A percentile compares a stretch with the other conserved stretches of the same genome.
Evolutionary conservation across 495 filamentous ascomycete genomes (phyloP).

Genomic region (Penicillium pancosmium): DNA sequence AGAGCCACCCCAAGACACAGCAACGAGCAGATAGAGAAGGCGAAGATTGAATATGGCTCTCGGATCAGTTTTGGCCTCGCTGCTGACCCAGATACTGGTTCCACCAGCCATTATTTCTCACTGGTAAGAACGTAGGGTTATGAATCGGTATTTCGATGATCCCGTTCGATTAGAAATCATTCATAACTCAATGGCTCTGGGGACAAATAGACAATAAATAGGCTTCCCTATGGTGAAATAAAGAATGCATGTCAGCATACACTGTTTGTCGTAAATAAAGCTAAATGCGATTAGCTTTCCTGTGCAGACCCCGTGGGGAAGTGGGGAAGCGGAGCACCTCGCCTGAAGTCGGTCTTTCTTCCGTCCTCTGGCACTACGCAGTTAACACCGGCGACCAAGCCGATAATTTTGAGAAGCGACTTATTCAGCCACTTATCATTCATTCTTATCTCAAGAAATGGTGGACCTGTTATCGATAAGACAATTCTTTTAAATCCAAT

Average conservation of each 20-base stretch:
- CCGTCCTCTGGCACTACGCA: conserved; percentile 6
- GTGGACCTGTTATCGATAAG: conserved; percentile 11
- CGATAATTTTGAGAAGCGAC: neutral
- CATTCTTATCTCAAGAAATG: neutral
- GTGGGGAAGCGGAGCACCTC: conserved; percentile 17
- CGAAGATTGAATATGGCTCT: conserved; percentile 33
- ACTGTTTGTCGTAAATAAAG: neutral
- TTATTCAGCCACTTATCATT: neutral
- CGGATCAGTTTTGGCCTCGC: conserved; percentile 26
- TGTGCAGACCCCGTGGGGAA: conserved; percentile 24
- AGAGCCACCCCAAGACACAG: conserved; percentile 30
- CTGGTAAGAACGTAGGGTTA: neutral
- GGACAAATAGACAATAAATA: conserved; percentile 5
- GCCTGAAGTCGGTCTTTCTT: conserved; percentile 12
- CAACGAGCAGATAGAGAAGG: conserved; percentile 25
- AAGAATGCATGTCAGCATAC: neutral
- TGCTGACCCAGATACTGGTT: conserved; percentile 31
- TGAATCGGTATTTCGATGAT: neutral
- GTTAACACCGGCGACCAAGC: conserved; percentile 15
- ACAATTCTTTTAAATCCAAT: conserved; percentile 3
- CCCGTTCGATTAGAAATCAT: neutral
- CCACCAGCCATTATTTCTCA: conserved; percentile 23
- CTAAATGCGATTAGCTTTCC: neutral
- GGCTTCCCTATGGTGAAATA: neutral
- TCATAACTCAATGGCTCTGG: neutral